Conservation (phyloP, 306 rosid species). For the Cucurbita moschata region DNA sequence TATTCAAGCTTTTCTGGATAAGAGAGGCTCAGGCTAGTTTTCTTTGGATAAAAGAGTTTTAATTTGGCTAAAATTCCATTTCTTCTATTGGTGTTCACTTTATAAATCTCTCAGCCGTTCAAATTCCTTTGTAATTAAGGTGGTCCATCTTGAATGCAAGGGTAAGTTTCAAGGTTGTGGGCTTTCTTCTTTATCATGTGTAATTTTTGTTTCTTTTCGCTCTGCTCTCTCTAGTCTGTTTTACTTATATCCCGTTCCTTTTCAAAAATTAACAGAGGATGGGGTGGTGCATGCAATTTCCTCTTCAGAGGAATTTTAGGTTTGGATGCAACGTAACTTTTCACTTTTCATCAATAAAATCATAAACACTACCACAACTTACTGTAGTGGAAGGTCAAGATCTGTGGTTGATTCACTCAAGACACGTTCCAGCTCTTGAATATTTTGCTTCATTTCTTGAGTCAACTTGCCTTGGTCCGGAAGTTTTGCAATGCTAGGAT, state of each 20-base stretch:
- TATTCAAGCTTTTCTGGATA: too few species aligned
- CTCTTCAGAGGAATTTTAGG: not conserved
- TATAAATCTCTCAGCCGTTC: not conserved
- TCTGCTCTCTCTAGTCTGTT: too few species aligned
- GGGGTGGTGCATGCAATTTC: not conserved
- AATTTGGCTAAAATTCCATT: not conserved
- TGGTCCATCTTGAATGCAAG: too few species aligned
- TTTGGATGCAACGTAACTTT: not conserved
- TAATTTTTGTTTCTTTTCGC: too few species aligned
- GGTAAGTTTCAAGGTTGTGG: too few species aligned
- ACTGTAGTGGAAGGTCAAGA: slow-evolving; percentile 81
- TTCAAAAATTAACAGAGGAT: not conserved
- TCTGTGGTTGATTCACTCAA: slow-evolving; percentile 85
- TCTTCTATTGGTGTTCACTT: not conserved
- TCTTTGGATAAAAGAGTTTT: not conserved
- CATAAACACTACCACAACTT: slow-evolving; percentile 25
- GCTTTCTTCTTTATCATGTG: too few species aligned
- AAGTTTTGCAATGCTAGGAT: slow-evolving; percentile 86
- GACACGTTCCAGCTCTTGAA: slow-evolving; percentile 86
- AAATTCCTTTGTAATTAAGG: not conserved
- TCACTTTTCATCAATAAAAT: not conserved
- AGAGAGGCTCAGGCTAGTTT: too few species aligned
- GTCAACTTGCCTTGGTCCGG: slow-evolving; percentile 61
- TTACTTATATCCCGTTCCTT: too few species aligned
- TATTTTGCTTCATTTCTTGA: slow-evolving; percentile 69